Base-by-base conservation (phyloP, 345 rosid genomes). In the Geranium brycei region DNA sequence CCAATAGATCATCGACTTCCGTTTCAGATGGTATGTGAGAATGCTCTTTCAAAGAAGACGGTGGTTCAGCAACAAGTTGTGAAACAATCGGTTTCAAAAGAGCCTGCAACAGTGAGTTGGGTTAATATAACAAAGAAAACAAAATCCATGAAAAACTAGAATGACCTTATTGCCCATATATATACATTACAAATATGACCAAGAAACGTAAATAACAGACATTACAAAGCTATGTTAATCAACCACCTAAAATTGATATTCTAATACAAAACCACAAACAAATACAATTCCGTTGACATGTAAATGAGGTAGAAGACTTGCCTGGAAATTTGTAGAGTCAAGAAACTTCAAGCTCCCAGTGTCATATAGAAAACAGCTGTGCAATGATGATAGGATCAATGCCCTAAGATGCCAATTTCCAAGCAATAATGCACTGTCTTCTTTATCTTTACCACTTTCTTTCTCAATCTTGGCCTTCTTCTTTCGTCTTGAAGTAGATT, bases 281-380 rank as follows among this genome's bases (percentile, higher is more conserved):
- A 32, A 32, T 32, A 32, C 38, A 32, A 4, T 35, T 35, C 7
- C 10, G 10, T 35, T 35, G 41, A 35, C 41, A 35, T 58, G 17
- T 59, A 59, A 47, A 28, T 19, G 12, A 67, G 60, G 23, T 8
- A 60, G 58, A n/a, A 57, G n/a, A 69, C 64, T 71, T 61, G 70
- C 97, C 96, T 93, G 90, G 69, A 90, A 90, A 72, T 80, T 90
- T 13, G 90, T 75, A n/a, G 95, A 70, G 64, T 90, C 91, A 5
- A 93, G 91, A 68, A 90, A 85, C 79, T 86, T 93, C 72, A 73
- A 60, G 69, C 70, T 81, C 51, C 92, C 92, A 5, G 84, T 85
- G 77, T 90, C 99, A 72, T 85, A 79, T 35, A 82, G 76, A 71
- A 90, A 93, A 67, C 96, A 93, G 59, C 88, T 88, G 68, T 85